Base-by-base conservation (phyloP, 192 early-diverging fungal genomes). In the Umbelopsis vinacea region DNA sequence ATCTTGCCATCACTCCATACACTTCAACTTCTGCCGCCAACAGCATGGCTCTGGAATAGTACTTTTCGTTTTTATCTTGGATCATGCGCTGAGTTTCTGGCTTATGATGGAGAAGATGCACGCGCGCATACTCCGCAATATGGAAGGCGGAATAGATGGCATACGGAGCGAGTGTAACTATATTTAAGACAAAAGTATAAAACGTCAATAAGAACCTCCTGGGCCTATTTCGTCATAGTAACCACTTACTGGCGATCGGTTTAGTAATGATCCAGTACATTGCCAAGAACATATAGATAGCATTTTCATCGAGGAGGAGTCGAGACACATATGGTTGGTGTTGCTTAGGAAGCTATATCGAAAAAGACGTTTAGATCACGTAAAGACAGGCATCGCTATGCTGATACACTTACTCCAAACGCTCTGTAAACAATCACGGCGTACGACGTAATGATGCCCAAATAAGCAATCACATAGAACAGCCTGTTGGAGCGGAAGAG, bases 21-120 rank as follows among this genome's bases (percentile, higher is more conserved):
- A 95, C 85, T 81, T 95, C 93, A 38, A 86, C 68, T 73, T 87
- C 88, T 26, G 89, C 87, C 21, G 91, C 89, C 0, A 86, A 57
- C 10, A 80, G 71, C 76, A 94, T 80, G 17, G 91, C 87, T 21
- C 40, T 40, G 52, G 81, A 77, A 74, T 95, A 91, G 75, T 92
- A 89, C 17, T 82, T 76, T 46, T 81, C 76, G 3, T 86, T 86
- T 45, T 76, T 77, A 7, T 72, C 69, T 72, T 85, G 68, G 63
- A 91, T 78, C 29, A 12, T 63, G 33, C 57, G 57, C 14, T 63
- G 57, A 6, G 57, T 35, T 19, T 63, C 57, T 0, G 57, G 57
- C 29, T 63, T 63, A 7, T 63, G 24, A 37, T 63, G 57, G 14
- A 63, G 26, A 37, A 79, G 47, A 23, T 55, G 19, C 6, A 50